phyloP scores from a whole-genome alignment of 1,139 yeast genomes.

The Geotrichum fermentans region DNA sequence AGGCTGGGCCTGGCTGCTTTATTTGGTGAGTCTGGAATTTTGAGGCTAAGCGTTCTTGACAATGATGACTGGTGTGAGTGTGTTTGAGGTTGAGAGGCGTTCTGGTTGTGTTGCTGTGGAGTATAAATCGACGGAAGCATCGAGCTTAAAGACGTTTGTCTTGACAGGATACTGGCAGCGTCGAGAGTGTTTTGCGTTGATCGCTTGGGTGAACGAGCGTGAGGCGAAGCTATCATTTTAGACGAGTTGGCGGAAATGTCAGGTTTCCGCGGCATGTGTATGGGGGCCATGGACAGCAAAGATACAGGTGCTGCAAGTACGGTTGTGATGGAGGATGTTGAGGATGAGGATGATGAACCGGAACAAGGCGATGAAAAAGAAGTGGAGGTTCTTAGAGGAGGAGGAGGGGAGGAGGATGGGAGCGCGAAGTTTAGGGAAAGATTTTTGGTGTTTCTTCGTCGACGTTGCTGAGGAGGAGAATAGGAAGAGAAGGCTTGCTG shows the following conservation, averaged over 20 bases:
- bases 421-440: slow-evolving; percentile 12
- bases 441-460: slow-evolving; percentile 14
- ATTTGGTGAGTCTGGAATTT: neutral
- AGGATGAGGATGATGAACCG: neutral
- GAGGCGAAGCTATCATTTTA: slow-evolving; percentile 1
- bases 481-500: neutral
- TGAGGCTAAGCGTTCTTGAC: neutral
- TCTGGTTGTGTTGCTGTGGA: neutral
- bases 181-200: neutral
- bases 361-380: slow-evolving; percentile 5
- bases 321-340: neutral
- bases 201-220: neutral
- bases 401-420: neutral
- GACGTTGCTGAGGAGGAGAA: neutral
- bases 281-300: neutral
- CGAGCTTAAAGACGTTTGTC: neutral
- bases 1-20: neutral
- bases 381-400: neutral
- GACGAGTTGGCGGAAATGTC: slow-evolving; percentile 2
- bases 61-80: neutral
- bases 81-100: neutral
- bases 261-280: neutral
- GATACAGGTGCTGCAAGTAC: neutral
- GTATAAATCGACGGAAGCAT: neutral
- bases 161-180: neutral